Evolutionary conservation across 2,329 filamentous ascomycete genomes (phyloP).

Genomic region (Malbranchea cinnamomea): DNA sequence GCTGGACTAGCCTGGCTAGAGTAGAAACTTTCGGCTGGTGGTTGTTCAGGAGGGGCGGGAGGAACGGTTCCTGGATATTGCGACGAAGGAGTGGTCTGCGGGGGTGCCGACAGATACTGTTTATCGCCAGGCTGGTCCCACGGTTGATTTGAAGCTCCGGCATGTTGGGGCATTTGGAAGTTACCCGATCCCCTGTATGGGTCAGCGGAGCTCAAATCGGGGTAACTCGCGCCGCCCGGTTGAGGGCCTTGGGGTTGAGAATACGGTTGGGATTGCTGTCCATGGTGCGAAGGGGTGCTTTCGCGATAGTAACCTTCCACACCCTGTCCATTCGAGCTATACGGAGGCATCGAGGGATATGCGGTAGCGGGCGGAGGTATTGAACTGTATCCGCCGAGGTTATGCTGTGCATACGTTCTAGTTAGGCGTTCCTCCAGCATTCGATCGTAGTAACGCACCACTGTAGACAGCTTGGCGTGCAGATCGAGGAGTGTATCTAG

Average conservation of each 20-base stretch:
- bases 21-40: conserved; percentile 8
- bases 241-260: conserved; percentile 23
- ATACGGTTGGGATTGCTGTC: conserved; percentile 35
- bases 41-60: background rate
- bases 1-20: background rate
- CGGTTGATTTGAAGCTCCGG: too few species aligned
- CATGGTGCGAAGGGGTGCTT: conserved; percentile 37
- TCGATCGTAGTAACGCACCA: conserved; percentile 91
- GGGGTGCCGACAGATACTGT: background rate
- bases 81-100: background rate
- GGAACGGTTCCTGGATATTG: conserved; percentile 1
- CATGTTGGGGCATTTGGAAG: too few species aligned
- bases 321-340: conserved; percentile 32
- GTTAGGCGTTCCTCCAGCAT: conserved; percentile 95
- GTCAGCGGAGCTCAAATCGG: background rate
- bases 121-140: too few species aligned
- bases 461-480: conserved; percentile 87
- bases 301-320: conserved; percentile 73
- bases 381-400: conserved; percentile 44
- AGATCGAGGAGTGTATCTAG: conserved; percentile 82
- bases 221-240: too few species aligned
- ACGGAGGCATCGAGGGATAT: conserved; percentile 56
- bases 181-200: background rate
- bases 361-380: conserved; percentile 33
- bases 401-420: conserved; percentile 78